These are phyloP conservation scores for Thelephora aurantiotincta DNA, from an alignment of 768 basidiomycete species.

Conservation along the genomic window DNA sequence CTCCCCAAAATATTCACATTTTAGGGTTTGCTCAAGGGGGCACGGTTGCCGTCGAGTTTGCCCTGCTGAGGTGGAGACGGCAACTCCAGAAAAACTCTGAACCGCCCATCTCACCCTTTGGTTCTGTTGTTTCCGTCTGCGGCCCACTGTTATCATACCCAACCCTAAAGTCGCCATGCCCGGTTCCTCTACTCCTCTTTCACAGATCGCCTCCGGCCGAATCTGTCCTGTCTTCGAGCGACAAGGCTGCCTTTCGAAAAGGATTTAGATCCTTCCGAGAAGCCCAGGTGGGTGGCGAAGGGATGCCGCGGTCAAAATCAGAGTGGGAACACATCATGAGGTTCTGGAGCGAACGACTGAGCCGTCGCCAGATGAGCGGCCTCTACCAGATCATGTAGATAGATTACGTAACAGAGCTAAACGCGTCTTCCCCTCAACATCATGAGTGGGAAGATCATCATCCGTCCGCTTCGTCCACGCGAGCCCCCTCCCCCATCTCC, in stretches of 20 bases:
- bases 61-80: slow-evolving; percentile 33
- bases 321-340: slow-evolving; percentile 81
- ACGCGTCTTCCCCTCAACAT: no score
- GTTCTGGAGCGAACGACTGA: slow-evolving; percentile 69
- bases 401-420: no score
- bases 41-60: slow-evolving; percentile 56
- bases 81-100: slow-evolving; percentile 8
- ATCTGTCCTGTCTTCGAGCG: slow-evolving; percentile 27
- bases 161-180: slow-evolving; percentile 32
- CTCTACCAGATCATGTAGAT: slow-evolving; percentile 49
- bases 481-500: background rate
- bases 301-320: slow-evolving; percentile 63
- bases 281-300: slow-evolving; percentile 28
- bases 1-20: slow-evolving; percentile 55
- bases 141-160: slow-evolving; percentile 75
- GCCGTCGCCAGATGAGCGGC: slow-evolving; percentile 39
- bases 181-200: slow-evolving; percentile 50
- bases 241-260: slow-evolving; percentile 40
- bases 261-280: slow-evolving; percentile 41
- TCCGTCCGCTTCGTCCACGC: slow-evolving; percentile 6
- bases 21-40: slow-evolving; percentile 89
- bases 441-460: slow-evolving; percentile 10
- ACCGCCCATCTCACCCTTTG: slow-evolving; percentile 24
- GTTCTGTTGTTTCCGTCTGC: slow-evolving; percentile 51
- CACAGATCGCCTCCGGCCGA: slow-evolving; percentile 37